Percentiles rank a stretch among this genome's conserved stretches.
These are phyloP conservation scores for Pisolithus orientalis DNA, from an alignment of 768 basidiomycete genomes.

Conservation along the genomic window DNA sequence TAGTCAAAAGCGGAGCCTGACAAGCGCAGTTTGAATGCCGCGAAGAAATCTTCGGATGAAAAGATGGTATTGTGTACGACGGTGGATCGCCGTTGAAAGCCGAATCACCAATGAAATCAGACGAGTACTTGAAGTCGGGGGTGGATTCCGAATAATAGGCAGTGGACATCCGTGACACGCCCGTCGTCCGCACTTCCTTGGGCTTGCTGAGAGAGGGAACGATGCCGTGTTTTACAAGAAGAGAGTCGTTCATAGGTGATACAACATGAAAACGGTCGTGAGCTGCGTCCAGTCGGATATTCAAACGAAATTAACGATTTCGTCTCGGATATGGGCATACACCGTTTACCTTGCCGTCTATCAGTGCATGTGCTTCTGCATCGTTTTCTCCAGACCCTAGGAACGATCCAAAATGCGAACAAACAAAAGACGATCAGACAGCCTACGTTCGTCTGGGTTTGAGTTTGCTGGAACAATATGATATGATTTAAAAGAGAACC, in stretches of 20 bases:
- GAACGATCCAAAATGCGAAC: neutral
- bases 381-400: neutral
- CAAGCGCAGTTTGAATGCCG: neutral
- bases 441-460: neutral
- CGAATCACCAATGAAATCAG: neutral
- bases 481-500: neutral
- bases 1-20: neutral
- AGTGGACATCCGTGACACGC: slow-evolving; percentile 5
- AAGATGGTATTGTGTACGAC: too few relatives aligned
- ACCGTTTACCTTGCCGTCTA: neutral
- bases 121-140: neutral
- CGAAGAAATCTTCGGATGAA: neutral
- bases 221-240: slow-evolving; percentile 2
- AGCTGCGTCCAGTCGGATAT: neutral
- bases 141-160: neutral
- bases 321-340: neutral
- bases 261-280: slow-evolving; percentile 5
- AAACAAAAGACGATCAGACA: neutral
- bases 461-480: neutral
- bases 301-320: neutral
- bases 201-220: slow-evolving; percentile 2
- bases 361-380: neutral
- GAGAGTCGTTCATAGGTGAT: neutral
- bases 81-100: too few relatives aligned
- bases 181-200: slow-evolving; percentile 5